A percentile compares a stretch with the other conserved stretches of the same genome.
Conservation (phyloP, 1,284 basidiomycete genomes). For the Trichosporon sp. region DNA sequence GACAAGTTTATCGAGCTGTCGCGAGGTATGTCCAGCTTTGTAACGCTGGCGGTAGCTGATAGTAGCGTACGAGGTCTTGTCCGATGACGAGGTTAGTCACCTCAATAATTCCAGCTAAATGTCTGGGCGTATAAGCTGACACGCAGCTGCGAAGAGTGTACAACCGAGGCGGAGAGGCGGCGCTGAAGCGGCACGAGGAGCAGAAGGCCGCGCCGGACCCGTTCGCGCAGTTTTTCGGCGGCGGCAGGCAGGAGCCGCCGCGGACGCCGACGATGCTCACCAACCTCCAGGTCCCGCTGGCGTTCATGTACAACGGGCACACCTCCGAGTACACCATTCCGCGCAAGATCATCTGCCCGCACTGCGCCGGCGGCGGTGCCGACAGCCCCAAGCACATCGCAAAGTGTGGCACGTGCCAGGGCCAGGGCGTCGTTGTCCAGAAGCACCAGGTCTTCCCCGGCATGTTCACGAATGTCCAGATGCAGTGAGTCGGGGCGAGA, state of each 20-base stretch:
- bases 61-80: slow-evolving; percentile 86
- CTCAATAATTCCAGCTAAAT: background rate
- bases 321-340: slow-evolving; percentile 86
- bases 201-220: slow-evolving; percentile 78
- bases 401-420: slow-evolving; percentile 70
- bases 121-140: slow-evolving; percentile 1
- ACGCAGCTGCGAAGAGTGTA: slow-evolving; percentile 80
- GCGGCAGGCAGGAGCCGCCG: slow-evolving; percentile 62
- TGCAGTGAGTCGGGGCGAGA: slow-evolving; percentile 36
- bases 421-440: slow-evolving; percentile 75
- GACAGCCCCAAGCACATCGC: slow-evolving; percentile 80
- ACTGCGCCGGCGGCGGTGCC: slow-evolving; percentile 87
- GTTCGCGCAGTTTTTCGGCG: slow-evolving; percentile 85
- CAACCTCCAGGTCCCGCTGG: slow-evolving; percentile 79
- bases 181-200: slow-evolving; percentile 68
- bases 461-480: slow-evolving; percentile 63
- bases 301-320: slow-evolving; percentile 79
- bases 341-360: slow-evolving; percentile 83
- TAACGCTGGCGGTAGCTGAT: slow-evolving; percentile 14
- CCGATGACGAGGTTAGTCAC: slow-evolving; percentile 64
- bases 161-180: slow-evolving; percentile 88
- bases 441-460: slow-evolving; percentile 93
- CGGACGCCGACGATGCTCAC: slow-evolving; percentile 76
- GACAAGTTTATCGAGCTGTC: slow-evolving; percentile 84
- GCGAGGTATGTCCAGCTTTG: slow-evolving; percentile 58